Evolutionary conservation across 2,329 filamentous ascomycete species (phyloP).

Genomic region (Tolypocladium ophioglossoides): DNA sequence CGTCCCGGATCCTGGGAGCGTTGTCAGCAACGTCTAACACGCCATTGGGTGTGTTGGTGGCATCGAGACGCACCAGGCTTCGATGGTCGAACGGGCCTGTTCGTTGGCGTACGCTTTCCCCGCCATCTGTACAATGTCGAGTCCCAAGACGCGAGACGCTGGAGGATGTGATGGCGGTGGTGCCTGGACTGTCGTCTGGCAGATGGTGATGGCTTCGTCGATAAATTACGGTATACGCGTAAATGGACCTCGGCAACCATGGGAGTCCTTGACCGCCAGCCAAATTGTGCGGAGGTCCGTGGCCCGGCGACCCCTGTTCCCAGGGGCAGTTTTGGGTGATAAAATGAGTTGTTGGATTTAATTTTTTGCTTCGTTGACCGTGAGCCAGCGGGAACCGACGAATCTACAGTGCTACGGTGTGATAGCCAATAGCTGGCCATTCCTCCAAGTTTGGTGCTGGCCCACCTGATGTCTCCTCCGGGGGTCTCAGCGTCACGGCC

Average conservation of each 20-base stretch:
- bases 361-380: not conserved
- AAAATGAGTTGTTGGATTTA: not conserved
- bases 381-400: not conserved
- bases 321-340: not conserved
- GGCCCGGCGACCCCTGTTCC: not conserved
- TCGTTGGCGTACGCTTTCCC: not conserved
- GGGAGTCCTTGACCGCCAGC: not conserved
- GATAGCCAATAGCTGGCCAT: not conserved
- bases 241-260: not conserved
- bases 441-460: not conserved
- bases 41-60: not conserved
- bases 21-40: not conserved
- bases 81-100: not conserved
- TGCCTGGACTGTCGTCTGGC: not conserved
- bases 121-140: not conserved
- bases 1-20: slow-evolving; percentile 1
- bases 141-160: not conserved
- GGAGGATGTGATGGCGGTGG: not conserved
- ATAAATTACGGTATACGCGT: too few relatives aligned
- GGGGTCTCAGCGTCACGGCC: not conserved
- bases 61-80: not conserved
- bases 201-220: not conserved
- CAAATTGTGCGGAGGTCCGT: not conserved
- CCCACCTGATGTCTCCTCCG: not conserved
- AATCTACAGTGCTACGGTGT: not conserved